Percentiles rank a stretch among this genome's conserved stretches.
Conservation (phyloP, 2,329 filamentous ascomycete genomes). For the Endoconidiophora laricicola region DNA sequence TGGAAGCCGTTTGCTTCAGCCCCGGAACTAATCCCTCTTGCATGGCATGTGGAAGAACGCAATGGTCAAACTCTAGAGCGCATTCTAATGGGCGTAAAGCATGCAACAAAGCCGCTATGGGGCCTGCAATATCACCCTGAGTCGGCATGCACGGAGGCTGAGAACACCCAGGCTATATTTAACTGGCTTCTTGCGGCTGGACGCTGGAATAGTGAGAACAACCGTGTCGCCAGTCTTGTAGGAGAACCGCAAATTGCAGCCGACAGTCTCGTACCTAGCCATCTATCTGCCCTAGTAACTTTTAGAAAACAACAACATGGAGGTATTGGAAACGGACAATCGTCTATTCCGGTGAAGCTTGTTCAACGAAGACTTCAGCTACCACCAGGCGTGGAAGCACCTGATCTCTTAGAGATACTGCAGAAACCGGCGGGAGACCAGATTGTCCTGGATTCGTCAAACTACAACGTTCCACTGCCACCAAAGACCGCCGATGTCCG, state of each 20-base stretch:
- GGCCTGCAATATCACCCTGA: slow-evolving; percentile 86
- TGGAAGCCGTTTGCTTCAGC: slow-evolving; percentile 24
- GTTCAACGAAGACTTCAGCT: slow-evolving; percentile 1
- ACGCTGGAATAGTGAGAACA: slow-evolving; percentile 36
- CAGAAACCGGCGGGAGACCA: slow-evolving; percentile 24
- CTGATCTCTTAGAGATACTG: slow-evolving; percentile 38
- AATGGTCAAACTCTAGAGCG: slow-evolving; percentile 26
- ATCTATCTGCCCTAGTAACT: not conserved
- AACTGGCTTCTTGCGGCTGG: slow-evolving; percentile 60
- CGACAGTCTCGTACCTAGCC: slow-evolving; percentile 1
- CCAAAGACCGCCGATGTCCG: slow-evolving; percentile 27
- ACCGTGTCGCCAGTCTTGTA: not conserved
- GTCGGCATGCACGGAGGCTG: slow-evolving; percentile 62
- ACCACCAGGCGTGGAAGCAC: slow-evolving; percentile 20
- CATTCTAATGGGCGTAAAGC: slow-evolving; percentile 62
- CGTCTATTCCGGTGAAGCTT: not conserved
- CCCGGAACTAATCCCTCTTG: slow-evolving; percentile 37
- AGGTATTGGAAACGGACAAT: not conserved
- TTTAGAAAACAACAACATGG: not conserved
- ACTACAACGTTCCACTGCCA: slow-evolving; percentile 23
- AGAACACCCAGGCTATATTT: slow-evolving; percentile 44
- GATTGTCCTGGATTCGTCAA: slow-evolving; percentile 43
- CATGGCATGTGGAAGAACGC: slow-evolving; percentile 39
- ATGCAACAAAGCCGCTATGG: slow-evolving; percentile 57
- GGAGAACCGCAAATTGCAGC: not conserved